Percentiles rank a stretch among this genome's conserved stretches.
Conservation (phyloP, 1,284 basidiomycete genomes). For the Mycosarcoma mackinlayi region DNA sequence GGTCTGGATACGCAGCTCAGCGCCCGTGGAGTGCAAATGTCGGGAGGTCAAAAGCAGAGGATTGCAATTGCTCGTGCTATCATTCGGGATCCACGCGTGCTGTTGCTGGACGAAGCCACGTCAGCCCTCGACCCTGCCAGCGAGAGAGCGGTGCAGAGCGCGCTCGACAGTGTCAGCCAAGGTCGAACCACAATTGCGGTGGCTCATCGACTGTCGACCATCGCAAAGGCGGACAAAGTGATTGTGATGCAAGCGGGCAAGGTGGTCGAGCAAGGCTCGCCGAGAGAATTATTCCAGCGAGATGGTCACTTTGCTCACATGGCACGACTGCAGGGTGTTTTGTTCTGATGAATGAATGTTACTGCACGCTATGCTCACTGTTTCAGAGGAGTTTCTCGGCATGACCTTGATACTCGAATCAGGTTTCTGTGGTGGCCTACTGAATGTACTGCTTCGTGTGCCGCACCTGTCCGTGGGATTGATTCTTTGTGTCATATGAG, state of each 20-base stretch:
- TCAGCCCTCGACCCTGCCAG: slow-evolving; percentile 86
- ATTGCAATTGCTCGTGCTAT: slow-evolving; percentile 93
- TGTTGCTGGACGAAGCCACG: slow-evolving; percentile 79
- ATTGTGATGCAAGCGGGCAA: slow-evolving; percentile 9
- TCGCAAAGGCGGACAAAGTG: slow-evolving; percentile 11
- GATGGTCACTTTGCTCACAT: slow-evolving; percentile 3
- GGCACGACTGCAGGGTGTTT: slow-evolving; percentile 2
- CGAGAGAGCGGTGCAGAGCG: slow-evolving; percentile 90
- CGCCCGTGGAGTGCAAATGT: slow-evolving; percentile 36
- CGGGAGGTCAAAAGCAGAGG: slow-evolving; percentile 70
- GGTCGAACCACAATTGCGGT: slow-evolving; percentile 75
- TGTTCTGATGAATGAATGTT: neutral
- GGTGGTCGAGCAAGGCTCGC: slow-evolving; percentile 5
- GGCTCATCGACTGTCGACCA: slow-evolving; percentile 74
- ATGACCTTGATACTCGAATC: neutral
- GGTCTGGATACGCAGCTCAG: slow-evolving; percentile 71
- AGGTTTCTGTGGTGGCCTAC: too few species aligned
- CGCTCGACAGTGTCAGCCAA: slow-evolving; percentile 87
- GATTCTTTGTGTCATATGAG: too few species aligned
- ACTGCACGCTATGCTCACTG: neutral
- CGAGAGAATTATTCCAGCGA: slow-evolving; percentile 1
- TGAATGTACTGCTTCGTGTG: too few species aligned
- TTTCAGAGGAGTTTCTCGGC: too few species aligned
- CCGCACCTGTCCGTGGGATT: too few species aligned
- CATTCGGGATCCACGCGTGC: slow-evolving; percentile 88